Evolutionary conservation across 1,284 basidiomycete genomes (phyloP), one percentile per base, ranked within the genome.

Genomic region (Ustilago nuda): DNA sequence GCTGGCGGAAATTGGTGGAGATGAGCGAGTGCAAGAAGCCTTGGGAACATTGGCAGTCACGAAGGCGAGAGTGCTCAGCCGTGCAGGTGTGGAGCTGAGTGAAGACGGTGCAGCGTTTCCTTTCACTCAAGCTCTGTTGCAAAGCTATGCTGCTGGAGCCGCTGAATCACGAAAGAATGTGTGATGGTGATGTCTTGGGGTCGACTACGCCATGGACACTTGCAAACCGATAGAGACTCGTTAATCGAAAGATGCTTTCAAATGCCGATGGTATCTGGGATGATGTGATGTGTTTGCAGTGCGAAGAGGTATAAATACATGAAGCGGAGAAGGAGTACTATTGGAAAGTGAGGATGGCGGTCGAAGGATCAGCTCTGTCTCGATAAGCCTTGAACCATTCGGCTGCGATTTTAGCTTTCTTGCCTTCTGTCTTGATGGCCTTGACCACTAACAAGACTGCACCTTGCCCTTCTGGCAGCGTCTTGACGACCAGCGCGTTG

Each of bases 351-450:
- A 72, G 32, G 32, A 67, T 17, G 2, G 60, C 65, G 15, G 51
- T 61, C 11, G 13, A 23, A 17, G 45, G 52, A 11, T 78, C 69
- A 11, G 71, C 72, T 4, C 81, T 71, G 45, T 82, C 81, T 6
- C 57, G 56, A 43, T 74, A 82, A 15, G 73, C 78, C n/a, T 53
- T 50, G 56, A 64, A 80, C 78, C 78, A 82, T 0, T 80, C 80
- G 0, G 19, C 5, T 0, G 80, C 79, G 0, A 45, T 23, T 17
- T 76, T 77, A 3, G 30, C 17, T 30, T 72, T 75, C 36, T 82
- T 82, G 1, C 61, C 66, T 12, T 75, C 50, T 0, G 69, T 65
- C 46, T 81, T 75, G 32, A 81, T n/a, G 0, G 52, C 37, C 4
- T 41, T 41, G 1, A 76, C 66, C 4, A 27, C 45, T 53, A 78